Evolutionary conservation across 495 filamentous ascomycete species (phyloP).

Genomic region (Neurospora hispaniola): DNA sequence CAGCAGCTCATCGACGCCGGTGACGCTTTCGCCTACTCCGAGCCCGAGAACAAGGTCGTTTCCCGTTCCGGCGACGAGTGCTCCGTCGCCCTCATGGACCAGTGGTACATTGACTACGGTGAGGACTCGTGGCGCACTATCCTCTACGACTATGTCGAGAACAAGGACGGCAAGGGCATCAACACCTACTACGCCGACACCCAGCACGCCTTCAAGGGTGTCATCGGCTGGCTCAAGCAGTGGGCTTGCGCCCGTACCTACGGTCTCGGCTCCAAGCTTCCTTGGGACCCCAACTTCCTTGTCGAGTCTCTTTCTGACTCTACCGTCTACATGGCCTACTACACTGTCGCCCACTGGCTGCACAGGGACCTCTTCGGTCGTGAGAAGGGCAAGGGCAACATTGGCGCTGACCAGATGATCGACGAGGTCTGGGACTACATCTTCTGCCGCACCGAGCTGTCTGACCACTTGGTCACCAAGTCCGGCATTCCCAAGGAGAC

Average conservation of each 20-base stretch:
- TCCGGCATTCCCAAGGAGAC: conserved; percentile 60
- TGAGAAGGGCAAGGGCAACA: conserved; percentile 48
- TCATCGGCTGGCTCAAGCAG: conserved; percentile 81
- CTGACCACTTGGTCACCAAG: conserved; percentile 45
- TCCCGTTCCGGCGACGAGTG: conserved; percentile 72
- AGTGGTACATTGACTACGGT: conserved; percentile 96
- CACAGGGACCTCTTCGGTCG: conserved; percentile 71
- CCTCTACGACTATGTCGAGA: conserved; percentile 63
- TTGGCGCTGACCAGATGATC: conserved; percentile 79
- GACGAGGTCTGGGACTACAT: conserved; percentile 97
- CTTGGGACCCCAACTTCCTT: conserved; percentile 86
- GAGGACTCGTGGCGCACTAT: conserved; percentile 65
- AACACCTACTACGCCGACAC: conserved; percentile 73
- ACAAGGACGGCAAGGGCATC: conserved; percentile 48
- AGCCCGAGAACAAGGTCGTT: conserved; percentile 81
- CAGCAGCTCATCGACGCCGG: conserved; percentile 66
- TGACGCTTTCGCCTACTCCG: conserved; percentile 83
- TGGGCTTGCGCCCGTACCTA: conserved; percentile 93
- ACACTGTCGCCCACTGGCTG: conserved; percentile 83
- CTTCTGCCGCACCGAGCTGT: conserved; percentile 53
- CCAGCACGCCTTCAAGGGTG: conserved; percentile 72
- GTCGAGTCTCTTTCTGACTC: conserved; percentile 89
- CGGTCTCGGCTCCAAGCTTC: conserved; percentile 85
- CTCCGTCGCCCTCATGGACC: conserved; percentile 80
- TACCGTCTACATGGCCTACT: conserved; percentile 95